Conservation (phyloP, 2,329 filamentous ascomycete species). For the Pseudogymnoascus sp. region DNA sequence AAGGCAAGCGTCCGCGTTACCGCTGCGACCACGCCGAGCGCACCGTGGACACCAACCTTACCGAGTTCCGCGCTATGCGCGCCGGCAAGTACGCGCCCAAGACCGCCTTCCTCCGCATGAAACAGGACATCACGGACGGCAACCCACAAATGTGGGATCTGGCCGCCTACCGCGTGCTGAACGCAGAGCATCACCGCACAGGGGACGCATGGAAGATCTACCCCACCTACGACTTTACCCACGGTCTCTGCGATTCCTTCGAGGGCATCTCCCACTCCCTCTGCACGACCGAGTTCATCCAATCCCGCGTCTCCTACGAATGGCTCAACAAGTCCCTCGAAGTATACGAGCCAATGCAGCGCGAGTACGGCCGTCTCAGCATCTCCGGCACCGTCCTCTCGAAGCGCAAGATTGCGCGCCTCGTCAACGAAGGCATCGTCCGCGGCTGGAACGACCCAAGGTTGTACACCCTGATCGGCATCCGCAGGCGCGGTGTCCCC, state of each 20-base stretch:
- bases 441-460: conserved; percentile 87
- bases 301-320: conserved; percentile 79
- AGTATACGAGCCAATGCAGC: conserved; percentile 87
- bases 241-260: conserved; percentile 86
- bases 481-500: conserved; percentile 77
- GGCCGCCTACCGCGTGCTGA: conserved; percentile 77
- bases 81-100: conserved; percentile 83
- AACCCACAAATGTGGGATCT: conserved; percentile 98
- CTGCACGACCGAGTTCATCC: conserved; percentile 87
- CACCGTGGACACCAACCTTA: conserved; percentile 64
- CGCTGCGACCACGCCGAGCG: conserved; percentile 74
- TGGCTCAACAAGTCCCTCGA: conserved; percentile 75
- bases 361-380: conserved; percentile 72
- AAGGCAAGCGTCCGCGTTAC: conserved; percentile 59
- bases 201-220: conserved; percentile 85
- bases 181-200: conserved; percentile 69
- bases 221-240: conserved; percentile 88
- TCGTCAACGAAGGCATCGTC: conserved; percentile 71
- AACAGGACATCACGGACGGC: conserved; percentile 72
- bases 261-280: conserved; percentile 87
- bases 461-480: conserved; percentile 76
- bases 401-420: conserved; percentile 72
- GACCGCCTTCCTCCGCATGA: conserved; percentile 85
- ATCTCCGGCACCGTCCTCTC: conserved; percentile 78
- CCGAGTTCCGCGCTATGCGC: conserved; percentile 81